Conservation (phyloP, 2,329 filamentous ascomycete genomes). For the Penicillium nordicum region DNA sequence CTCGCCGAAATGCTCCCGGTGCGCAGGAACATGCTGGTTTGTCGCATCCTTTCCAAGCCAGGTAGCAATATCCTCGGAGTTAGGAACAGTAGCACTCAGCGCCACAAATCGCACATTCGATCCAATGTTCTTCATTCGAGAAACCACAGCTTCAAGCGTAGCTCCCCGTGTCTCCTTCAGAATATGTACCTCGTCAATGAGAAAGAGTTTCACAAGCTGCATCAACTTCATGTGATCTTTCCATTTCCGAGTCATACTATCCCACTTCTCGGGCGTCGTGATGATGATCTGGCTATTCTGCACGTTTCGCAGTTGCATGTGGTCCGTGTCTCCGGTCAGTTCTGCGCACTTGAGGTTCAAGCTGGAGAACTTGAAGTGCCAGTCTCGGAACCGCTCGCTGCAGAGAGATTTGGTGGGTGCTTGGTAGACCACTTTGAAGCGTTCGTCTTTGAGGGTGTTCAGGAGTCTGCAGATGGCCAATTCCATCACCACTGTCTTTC, state of each 20-base stretch:
- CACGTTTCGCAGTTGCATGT: constrained; percentile 62
- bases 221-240: constrained; percentile 73
- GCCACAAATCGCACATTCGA: constrained; percentile 75
- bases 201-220: constrained; percentile 70
- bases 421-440: constrained; percentile 80
- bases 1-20: constrained; percentile 69
- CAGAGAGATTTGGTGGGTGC: constrained; percentile 83
- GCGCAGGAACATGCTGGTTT: constrained; percentile 61
- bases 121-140: constrained; percentile 78
- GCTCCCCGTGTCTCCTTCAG: constrained; percentile 76
- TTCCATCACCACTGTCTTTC: constrained; percentile 79
- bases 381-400: constrained; percentile 71
- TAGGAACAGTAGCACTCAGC: constrained; percentile 78
- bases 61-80: constrained; percentile 71
- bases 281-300: constrained; percentile 76
- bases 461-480: constrained; percentile 74
- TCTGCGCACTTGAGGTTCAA: constrained; percentile 69
- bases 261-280: constrained; percentile 89
- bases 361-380: constrained; percentile 68
- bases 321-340: constrained; percentile 76
- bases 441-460: constrained; percentile 51
- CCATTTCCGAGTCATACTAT: constrained; percentile 85
- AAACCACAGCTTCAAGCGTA: constrained; percentile 78
- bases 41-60: constrained; percentile 70
- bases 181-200: constrained; percentile 87